Evolutionary conservation across 2,329 filamentous ascomycete genomes (phyloP).

Genomic region (Colletotrichum graminicola): DNA sequence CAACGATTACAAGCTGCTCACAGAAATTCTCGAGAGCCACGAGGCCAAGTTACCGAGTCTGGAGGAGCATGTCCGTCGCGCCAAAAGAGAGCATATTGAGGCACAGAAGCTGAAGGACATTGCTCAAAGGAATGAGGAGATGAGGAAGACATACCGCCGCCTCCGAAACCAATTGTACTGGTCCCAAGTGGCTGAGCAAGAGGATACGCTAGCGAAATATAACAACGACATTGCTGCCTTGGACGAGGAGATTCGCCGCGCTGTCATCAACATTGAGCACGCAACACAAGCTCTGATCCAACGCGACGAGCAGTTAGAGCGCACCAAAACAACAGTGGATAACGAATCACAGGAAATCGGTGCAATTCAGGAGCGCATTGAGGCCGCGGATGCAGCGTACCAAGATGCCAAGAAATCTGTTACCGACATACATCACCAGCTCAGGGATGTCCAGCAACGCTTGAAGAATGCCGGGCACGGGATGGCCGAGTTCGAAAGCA

Average conservation of each 20-base stretch:
- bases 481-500: slow-evolving; percentile 58
- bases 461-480: slow-evolving; percentile 66
- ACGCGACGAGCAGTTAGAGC: slow-evolving; percentile 33
- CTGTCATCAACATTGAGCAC: slow-evolving; percentile 59
- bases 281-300: slow-evolving; percentile 54
- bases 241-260: slow-evolving; percentile 53
- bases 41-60: slow-evolving; percentile 72
- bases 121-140: slow-evolving; percentile 53
- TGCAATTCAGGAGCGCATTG: slow-evolving; percentile 19
- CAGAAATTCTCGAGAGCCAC: slow-evolving; percentile 81
- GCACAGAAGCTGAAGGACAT: slow-evolving; percentile 48
- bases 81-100: slow-evolving; percentile 64
- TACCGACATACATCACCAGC: slow-evolving; percentile 67
- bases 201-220: slow-evolving; percentile 62
- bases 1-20: slow-evolving; percentile 88
- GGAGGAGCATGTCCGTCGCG: slow-evolving; percentile 70
- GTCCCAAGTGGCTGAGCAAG: slow-evolving; percentile 85
- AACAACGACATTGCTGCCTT: slow-evolving; percentile 46
- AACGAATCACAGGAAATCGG: slow-evolving; percentile 17
- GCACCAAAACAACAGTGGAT: slow-evolving; percentile 10
- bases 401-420: slow-evolving; percentile 67
- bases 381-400: slow-evolving; percentile 53
- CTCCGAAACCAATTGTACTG: slow-evolving; percentile 81
- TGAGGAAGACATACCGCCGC: slow-evolving; percentile 68
- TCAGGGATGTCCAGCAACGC: slow-evolving; percentile 71